Evolutionary conservation across 75 land plant species (phyloP), one percentile per base, ranked within the genome.

Genomic region (Gnetum montanum): DNA sequence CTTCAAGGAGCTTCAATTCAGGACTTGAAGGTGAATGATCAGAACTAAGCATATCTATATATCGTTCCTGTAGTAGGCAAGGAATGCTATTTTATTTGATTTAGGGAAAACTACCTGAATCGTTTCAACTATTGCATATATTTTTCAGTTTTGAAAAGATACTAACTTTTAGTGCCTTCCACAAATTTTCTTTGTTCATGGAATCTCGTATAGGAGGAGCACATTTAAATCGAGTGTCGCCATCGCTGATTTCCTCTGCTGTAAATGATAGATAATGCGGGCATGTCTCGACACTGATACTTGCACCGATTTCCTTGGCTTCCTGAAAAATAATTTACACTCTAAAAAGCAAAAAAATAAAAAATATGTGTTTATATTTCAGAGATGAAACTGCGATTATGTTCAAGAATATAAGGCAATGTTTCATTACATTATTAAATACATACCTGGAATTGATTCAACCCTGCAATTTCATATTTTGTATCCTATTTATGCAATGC

Each of bases 151-250:
- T 2, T 10, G 12, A 18, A 53, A 53, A 30, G 19, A 49, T 28
- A 62, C 49, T 33, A 30, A 89, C 98, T 75, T 72, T 35, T 43
- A 95, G 48, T 65, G 99, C 91, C 28, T 77, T 52, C 99, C 99
- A 95, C 26, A 90, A 53, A 13, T 52, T 67, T 26, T 76, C 73
- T 60, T 65, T 85, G 59, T 95, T 85, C 3, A 65, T 57, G 11
- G 69, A 76, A 63, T 73, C 73, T 53, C 99, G 84, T 46, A 95
- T 77, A 15, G 99, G 99, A 22, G 99, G 99, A 34, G 92, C 70
- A 70, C 99, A 95, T 63, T 95, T 95, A 30, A 82, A 95, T 10
- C 87, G 79, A 8, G 99, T 95, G 67, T 90, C 92, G 8, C 99
- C 97, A 53, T 95, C 92, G 10, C 53, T 71, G 25, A 95, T 81